Conservation (phyloP, 2,329 filamentous ascomycete species). For the Nemania serpens region DNA sequence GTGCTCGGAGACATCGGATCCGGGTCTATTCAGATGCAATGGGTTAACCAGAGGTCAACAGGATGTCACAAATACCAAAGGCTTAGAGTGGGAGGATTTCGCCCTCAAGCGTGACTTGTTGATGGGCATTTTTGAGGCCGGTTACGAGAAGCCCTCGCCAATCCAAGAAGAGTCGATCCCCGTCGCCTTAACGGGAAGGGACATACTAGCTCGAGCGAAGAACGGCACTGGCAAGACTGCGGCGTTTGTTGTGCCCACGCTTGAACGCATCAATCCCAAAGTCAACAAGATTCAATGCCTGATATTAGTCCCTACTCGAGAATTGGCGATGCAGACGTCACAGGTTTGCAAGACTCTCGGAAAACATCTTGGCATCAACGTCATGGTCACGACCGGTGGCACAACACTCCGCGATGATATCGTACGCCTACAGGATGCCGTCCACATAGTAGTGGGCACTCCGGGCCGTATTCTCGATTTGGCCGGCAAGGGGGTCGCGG, state of each 20-base stretch:
- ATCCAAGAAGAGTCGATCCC: slow-evolving; percentile 99
- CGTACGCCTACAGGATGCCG: slow-evolving; percentile 87
- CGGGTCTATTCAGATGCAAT: background rate
- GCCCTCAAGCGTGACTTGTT: slow-evolving; percentile 91
- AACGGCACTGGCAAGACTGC: slow-evolving; percentile 99
- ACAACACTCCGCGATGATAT: slow-evolving; percentile 96
- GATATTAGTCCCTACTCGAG: slow-evolving; percentile 94
- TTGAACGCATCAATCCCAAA: slow-evolving; percentile 96
- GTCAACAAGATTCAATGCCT: slow-evolving; percentile 95
- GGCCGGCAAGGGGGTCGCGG: slow-evolving; percentile 93
- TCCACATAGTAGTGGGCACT: slow-evolving; percentile 97
- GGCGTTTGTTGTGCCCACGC: slow-evolving; percentile 92
- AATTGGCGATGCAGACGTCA: slow-evolving; percentile 96
- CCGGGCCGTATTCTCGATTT: slow-evolving; percentile 95
- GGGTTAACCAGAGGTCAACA: slow-evolving; percentile 45
- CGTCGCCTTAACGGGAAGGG: slow-evolving; percentile 90
- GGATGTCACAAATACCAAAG: slow-evolving; percentile 98
- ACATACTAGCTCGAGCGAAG: slow-evolving; percentile 95
- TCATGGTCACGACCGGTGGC: slow-evolving; percentile 98
- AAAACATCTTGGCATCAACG: slow-evolving; percentile 95
- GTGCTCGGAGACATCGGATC: background rate
- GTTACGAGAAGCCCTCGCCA: slow-evolving; percentile 97
- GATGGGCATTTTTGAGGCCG: slow-evolving; percentile 99
- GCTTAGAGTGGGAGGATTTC: slow-evolving; percentile 97
- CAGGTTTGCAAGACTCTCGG: slow-evolving; percentile 99